Evolutionary conservation across 352 stramenopile genomes (phyloP).

Genomic region (Pythium rhizo-oryzae): DNA sequence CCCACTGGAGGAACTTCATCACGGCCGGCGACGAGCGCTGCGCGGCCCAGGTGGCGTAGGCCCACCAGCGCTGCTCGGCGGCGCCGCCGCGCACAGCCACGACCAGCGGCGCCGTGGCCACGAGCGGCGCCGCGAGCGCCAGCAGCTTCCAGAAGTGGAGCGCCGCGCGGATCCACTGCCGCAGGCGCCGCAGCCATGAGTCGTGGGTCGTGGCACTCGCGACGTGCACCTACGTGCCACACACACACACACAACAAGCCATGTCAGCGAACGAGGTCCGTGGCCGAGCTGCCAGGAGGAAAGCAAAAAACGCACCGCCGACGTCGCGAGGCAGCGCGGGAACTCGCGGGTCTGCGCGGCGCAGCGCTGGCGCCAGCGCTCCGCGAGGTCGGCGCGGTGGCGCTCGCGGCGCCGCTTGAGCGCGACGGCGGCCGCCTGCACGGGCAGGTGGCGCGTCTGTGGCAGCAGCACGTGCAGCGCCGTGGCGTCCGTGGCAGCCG

Average conservation of each 20-base stretch:
- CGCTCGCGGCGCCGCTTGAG: conserved; percentile 22
- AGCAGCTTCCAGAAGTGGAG: conserved; percentile 69
- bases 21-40: conserved; percentile 86
- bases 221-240: neutral
- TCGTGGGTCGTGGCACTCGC: neutral
- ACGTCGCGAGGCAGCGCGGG: conserved; percentile 26
- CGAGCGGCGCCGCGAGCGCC: conserved; percentile 50
- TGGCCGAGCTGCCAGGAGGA: too few relatives aligned
- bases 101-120: conserved; percentile 48
- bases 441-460: conserved; percentile 8
- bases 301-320: conserved; percentile 22
- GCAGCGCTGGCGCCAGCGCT: conserved; percentile 23
- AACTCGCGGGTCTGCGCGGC: conserved; percentile 15
- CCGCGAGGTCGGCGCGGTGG: conserved; percentile 5
- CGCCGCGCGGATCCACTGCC: conserved; percentile 46
- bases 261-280: too few relatives aligned
- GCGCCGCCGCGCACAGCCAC: conserved; percentile 32
- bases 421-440: conserved; percentile 13
- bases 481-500: neutral
- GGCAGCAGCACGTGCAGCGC: neutral
- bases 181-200: conserved; percentile 36
- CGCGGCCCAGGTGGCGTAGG: conserved; percentile 58
- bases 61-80: conserved; percentile 67
- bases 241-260: neutral
- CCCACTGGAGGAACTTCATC: conserved; percentile 97